Evolutionary conservation across 441 rosid genomes (phyloP), one percentile per base, ranked within the genome.

Genomic region (Biscutella laevigata): DNA sequence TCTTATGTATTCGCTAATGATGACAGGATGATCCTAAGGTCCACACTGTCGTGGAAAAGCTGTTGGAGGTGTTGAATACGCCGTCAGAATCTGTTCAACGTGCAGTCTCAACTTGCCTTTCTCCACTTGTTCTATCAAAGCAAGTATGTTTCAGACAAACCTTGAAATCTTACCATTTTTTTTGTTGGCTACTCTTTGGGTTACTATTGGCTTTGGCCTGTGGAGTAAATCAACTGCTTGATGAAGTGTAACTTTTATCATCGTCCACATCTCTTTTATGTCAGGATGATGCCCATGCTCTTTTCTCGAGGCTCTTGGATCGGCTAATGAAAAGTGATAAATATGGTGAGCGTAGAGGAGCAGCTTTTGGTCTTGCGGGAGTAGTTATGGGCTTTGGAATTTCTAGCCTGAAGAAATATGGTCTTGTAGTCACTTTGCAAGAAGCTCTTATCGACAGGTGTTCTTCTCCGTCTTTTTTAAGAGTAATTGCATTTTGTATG

Each of bases 81-180:
- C 99, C 98, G 9, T 94, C 98, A 11, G 99, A 94, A 84, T 97
- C 95, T 59, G 99, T 94, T 71, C 99, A 94, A 59, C 89, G 95
- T 38, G 99, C 98, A 19, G 98, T 94, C 46, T 73, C 99, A 12
- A 55, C 78, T 24, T 94, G 99, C 68, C 79, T 94, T 17, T 85
- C 96, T 67, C 99, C 99, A 35, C 70, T 94, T 52, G 79, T 90
- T 90, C 69, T 64, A 44, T 87, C 98, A 29, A 87, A 82, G 63
- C 73, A 73, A 53, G 99, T 94, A 83, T 58, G 95, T 69, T 17
- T 43, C 22, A 22, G 26, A 39, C 33, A 49, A 32, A 57, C 33
- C 16, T 26, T 22, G 44, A 56, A 39, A 58, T 11, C 34, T 11
- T 11, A 25, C 47, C 28, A 17, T 36, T 32, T 40, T 43, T 1